These are phyloP conservation scores for Punctularia strigosozonata DNA, from an alignment of 768 basidiomycete species.

Conservation along the genomic window DNA sequence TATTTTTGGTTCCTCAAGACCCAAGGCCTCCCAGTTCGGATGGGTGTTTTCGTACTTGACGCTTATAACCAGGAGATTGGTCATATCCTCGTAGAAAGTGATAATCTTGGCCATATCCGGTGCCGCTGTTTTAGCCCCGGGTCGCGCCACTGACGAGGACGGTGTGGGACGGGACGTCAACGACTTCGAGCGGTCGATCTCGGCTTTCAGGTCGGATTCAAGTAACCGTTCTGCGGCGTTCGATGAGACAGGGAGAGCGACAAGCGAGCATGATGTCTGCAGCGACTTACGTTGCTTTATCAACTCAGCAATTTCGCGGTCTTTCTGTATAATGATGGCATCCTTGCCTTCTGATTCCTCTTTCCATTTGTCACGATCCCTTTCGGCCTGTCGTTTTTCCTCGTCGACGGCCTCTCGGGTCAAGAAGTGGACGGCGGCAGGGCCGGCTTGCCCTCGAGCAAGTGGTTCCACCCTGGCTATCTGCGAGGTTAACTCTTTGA, in stretches of 20 bases:
- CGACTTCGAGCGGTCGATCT: slow-evolving; percentile 43
- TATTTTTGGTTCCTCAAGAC: slow-evolving; percentile 29
- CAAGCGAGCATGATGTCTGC: background rate
- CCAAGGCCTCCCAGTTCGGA: slow-evolving; percentile 35
- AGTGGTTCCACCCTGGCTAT: slow-evolving; percentile 45
- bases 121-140: slow-evolving; percentile 21
- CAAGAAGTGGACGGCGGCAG: slow-evolving; percentile 51
- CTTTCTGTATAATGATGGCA: slow-evolving; percentile 27
- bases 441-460: slow-evolving; percentile 32
- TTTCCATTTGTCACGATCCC: slow-evolving; percentile 34
- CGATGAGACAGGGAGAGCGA: background rate
- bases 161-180: slow-evolving; percentile 28
- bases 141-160: slow-evolving; percentile 22
- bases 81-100: slow-evolving; percentile 77
- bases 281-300: slow-evolving; percentile 34
- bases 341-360: slow-evolving; percentile 31
- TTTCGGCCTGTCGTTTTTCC: slow-evolving; percentile 42
- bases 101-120: slow-evolving; percentile 43
- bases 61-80: slow-evolving; percentile 60
- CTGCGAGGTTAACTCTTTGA: slow-evolving; percentile 42
- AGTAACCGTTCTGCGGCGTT: slow-evolving; percentile 41
- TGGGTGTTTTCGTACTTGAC: slow-evolving; percentile 35
- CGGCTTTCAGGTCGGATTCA: slow-evolving; percentile 44
- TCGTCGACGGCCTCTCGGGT: slow-evolving; percentile 66
- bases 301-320: slow-evolving; percentile 33